These are phyloP conservation scores for Magnusiomyces magnusii DNA, from an alignment of 1,139 yeast species.

Conservation along the genomic window DNA sequence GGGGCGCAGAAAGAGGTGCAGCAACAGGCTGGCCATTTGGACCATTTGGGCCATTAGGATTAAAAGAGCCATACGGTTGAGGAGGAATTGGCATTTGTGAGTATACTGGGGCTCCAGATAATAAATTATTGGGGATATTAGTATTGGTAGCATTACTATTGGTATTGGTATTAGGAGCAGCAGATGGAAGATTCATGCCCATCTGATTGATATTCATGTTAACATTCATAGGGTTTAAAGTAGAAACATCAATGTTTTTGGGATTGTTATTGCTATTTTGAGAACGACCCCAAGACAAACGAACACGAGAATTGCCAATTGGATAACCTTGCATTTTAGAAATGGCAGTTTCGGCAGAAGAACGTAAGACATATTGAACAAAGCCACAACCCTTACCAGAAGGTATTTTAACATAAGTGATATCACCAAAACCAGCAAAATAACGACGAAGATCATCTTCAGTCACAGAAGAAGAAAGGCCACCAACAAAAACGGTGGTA, in stretches of 20 bases:
- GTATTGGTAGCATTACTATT: background rate
- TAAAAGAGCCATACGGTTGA: slow-evolving; percentile 29
- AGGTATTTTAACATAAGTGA: slow-evolving; percentile 81
- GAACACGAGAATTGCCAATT: slow-evolving; percentile 74
- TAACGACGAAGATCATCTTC: slow-evolving; percentile 68
- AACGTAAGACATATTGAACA: slow-evolving; percentile 70
- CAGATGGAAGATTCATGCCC: slow-evolving; percentile 11
- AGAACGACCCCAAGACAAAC: slow-evolving; percentile 84
- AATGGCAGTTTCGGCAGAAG: slow-evolving; percentile 85
- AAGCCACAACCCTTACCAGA: slow-evolving; percentile 93
- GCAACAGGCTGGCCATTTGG: slow-evolving; percentile 25
- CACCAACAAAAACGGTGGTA: slow-evolving; percentile 94
- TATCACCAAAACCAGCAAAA: slow-evolving; percentile 79
- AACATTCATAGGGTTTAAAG: background rate
- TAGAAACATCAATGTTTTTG: background rate
- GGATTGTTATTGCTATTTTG: slow-evolving; percentile 25
- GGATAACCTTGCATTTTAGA: slow-evolving; percentile 90
- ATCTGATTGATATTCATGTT: background rate
- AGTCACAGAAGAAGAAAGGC: slow-evolving; percentile 63
- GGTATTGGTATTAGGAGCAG: background rate
- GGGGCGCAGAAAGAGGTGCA: slow-evolving; percentile 3
- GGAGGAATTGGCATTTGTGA: slow-evolving; percentile 32
- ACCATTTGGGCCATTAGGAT: slow-evolving; percentile 35
- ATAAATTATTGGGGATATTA: slow-evolving; percentile 6
- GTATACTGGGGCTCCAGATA: slow-evolving; percentile 28